Conservation (phyloP, 2,329 filamentous ascomycete genomes). For the Verticillium dahliae region DNA sequence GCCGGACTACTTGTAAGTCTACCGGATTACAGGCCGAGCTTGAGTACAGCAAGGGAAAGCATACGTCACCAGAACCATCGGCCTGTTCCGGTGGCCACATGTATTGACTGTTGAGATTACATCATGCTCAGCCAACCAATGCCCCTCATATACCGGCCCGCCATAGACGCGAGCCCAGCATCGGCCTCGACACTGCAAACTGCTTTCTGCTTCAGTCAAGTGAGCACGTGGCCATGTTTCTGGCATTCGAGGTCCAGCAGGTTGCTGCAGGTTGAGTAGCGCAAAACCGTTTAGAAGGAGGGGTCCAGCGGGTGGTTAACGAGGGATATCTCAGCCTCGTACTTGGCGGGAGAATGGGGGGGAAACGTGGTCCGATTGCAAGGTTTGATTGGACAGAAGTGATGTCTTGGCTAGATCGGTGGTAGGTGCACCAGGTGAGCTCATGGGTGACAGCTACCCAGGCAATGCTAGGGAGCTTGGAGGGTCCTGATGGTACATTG, state of each 20-base stretch:
- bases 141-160: neutral
- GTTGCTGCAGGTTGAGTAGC: neutral
- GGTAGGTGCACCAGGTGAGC: neutral
- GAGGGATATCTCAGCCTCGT: conserved; percentile 14
- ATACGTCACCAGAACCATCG: neutral
- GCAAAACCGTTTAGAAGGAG: neutral
- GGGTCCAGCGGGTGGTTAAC: neutral
- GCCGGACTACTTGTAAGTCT: neutral
- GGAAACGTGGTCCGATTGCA: conserved; percentile 15
- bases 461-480: neutral
- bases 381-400: conserved; percentile 11
- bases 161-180: neutral
- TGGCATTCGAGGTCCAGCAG: neutral
- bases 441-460: neutral
- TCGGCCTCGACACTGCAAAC: neutral
- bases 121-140: neutral
- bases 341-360: conserved; percentile 14
- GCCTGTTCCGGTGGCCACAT: neutral
- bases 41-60: neutral
- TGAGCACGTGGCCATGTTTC: neutral
- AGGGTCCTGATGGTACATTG: neutral
- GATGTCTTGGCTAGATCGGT: conserved; percentile 1
- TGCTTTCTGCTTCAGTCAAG: neutral
- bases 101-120: neutral
- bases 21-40: neutral